Conservation (phyloP, 2,329 filamentous ascomycete species). For the Cordyceps pruinosa region DNA sequence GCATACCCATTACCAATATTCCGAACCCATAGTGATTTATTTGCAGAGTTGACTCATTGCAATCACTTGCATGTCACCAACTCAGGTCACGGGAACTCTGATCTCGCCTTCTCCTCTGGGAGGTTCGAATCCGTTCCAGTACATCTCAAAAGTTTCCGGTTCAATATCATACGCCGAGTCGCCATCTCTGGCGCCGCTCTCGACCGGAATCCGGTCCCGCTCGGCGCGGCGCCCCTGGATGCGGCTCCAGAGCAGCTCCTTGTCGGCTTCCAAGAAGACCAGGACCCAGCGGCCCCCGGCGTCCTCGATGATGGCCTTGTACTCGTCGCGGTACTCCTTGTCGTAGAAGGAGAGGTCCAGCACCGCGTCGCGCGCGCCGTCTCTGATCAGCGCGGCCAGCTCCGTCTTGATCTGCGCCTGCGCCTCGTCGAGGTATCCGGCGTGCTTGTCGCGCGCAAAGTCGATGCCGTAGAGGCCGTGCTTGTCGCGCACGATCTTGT, state of each 20-base stretch:
- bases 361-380: conserved; percentile 19
- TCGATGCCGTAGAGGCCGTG: conserved; percentile 11
- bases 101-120: conserved; percentile 10
- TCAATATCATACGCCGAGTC: conserved; percentile 11
- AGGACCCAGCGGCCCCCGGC: conserved; percentile 25
- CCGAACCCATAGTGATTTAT: background rate
- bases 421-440: conserved; percentile 4
- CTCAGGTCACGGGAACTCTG: background rate
- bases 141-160: conserved; percentile 10
- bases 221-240: conserved; percentile 22
- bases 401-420: conserved; percentile 3
- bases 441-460: conserved; percentile 8
- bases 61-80: too few relatives aligned
- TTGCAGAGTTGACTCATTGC: too few relatives aligned
- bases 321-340: conserved; percentile 25
- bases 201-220: conserved; percentile 6
- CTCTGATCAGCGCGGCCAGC: conserved; percentile 13
- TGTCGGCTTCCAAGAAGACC: conserved; percentile 21
- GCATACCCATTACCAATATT: too few relatives aligned
- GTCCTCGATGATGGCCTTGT: conserved; percentile 20
- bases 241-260: conserved; percentile 24
- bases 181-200: conserved; percentile 2
- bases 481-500: conserved; percentile 1
- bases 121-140: conserved; percentile 4
- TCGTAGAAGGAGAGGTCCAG: conserved; percentile 27